Evolutionary conservation across 495 filamentous ascomycete species (phyloP).

Genomic region (Talaromyces stipitatus): DNA sequence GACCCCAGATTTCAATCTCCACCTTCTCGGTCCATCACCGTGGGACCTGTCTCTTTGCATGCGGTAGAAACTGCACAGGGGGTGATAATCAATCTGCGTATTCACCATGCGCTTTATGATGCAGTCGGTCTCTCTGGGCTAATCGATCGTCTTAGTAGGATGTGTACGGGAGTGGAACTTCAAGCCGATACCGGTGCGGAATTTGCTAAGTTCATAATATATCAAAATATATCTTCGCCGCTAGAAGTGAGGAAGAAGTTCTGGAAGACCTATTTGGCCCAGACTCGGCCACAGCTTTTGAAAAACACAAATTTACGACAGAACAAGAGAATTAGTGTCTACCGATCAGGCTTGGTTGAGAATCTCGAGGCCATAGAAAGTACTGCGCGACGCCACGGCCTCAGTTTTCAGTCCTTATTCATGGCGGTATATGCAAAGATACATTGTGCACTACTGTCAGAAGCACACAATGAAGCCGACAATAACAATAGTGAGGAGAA

Average conservation of each 20-base stretch:
- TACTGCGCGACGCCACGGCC: slow-evolving; percentile 19
- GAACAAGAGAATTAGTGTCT: slow-evolving; percentile 9
- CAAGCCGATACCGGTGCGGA: slow-evolving; percentile 6
- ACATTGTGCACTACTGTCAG: slow-evolving; percentile 9
- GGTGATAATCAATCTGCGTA: slow-evolving; percentile 20
- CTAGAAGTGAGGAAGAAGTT: slow-evolving; percentile 18
- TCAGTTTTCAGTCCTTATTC: slow-evolving; percentile 28
- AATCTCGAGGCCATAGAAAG: slow-evolving; percentile 19
- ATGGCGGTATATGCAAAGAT: slow-evolving; percentile 26
- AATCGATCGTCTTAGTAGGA: slow-evolving; percentile 13
- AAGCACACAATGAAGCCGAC: not conserved
- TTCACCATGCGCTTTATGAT: slow-evolving; percentile 33
- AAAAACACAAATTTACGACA: not conserved
- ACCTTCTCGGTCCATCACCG: slow-evolving; percentile 10
- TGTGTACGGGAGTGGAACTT: slow-evolving; percentile 11
- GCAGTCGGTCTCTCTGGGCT: slow-evolving; percentile 24
- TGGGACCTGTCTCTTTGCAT: slow-evolving; percentile 18
- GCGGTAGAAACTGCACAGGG: slow-evolving; percentile 16
- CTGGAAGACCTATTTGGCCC: slow-evolving; percentile 24
- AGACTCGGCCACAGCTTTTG: not conserved
- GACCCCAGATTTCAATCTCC: not conserved
- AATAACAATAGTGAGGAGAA: slow-evolving; percentile 5
- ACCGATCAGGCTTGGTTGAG: slow-evolving; percentile 21
- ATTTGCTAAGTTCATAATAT: slow-evolving; percentile 22
- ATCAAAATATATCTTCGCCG: slow-evolving; percentile 21